Base-by-base conservation (phyloP, 495 filamentous ascomycete genomes). In the Penicillium pulvis region DNA sequence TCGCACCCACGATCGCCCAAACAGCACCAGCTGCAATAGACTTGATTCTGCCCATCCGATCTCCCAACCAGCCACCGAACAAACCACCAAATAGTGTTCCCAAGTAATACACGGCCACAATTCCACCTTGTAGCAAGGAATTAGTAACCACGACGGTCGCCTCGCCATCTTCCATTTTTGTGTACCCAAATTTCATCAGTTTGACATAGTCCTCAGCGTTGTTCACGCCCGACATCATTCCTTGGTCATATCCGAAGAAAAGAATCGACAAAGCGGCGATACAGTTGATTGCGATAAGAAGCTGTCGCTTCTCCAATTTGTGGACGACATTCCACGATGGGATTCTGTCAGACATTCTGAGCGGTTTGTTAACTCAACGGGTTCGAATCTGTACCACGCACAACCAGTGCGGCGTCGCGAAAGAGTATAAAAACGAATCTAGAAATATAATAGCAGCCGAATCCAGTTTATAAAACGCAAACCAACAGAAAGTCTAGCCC, bases 141-240 rank as follows among this genome's bases (percentile, higher is more conserved):
- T 88, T 76, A 5, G 83, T 84, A 23, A 88, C 75, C 23, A 87
- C 80, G 0, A 80, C 77, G 2, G 79, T 74, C 23, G 68, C 65
- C 6, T 75, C 71, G 30, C 75, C 78, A 26, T 73, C 66, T n/a
- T 64, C 59, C 35, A 78, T 73, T 41, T 84, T 73, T 6, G 77
- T 79, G 53, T 88, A 77, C 4, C 87, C 88, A 60, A 89, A 85
- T 35, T 79, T 77, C 87, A 90, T 89, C 12, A 83, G 73, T 10
- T 84, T 75, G 59, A 85, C 83, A 64, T 90, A 90, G 59, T 89
- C 70, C 36, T 81, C 77, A 31, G 83, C 76, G 48, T 81, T 85
- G 67, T 90, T 90, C 8, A 91, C 89, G 47, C 89, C 88, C 19
- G 85, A 83, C 86, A 90, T 91, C 80, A 91, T 83, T 56, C 88